Evolutionary conservation across 495 filamentous ascomycete genomes (phyloP), one percentile per base, ranked within the genome.

Genomic region (Neurospora cerealis): DNA sequence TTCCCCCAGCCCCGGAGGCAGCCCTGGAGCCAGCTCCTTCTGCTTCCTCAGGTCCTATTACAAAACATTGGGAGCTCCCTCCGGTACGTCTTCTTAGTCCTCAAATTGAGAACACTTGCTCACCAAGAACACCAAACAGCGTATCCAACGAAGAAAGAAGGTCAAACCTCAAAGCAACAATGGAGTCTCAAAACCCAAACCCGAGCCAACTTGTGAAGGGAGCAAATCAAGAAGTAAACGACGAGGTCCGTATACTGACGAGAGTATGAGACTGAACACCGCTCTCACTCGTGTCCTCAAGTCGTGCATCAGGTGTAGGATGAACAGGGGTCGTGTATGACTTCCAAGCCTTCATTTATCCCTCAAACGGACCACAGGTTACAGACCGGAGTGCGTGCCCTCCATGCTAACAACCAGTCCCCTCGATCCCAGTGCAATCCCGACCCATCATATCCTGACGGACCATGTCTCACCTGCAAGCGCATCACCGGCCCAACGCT

Each of bases 281-380:
- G 78, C 78, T 3, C 69, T 79, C 54, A 79, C 78, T 6, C 73
- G 78, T 2, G 73, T 78, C 8, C 75, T 79, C 38, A 78, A 78
- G 73, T 79, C 78, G 13, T 79, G 78, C 72, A 78, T 79, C 73
- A 72, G 78, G 15, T 79, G 78, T 70, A 73, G 78, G 62, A 79
- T 79, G 78, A 76, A 78, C 69, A 71, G 76, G 69, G 73, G 76
- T 10, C 76, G 78, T 5, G 77, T 78, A 74, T 42, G 75, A 69
- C 46, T 44, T 17, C 60, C 60, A 71, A 5, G 36, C 66, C 28
- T 66, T 37, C 62, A 34, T 15, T 6, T 69, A 46, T 24, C n/a
- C 13, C 38, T 42, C 9, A 38, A 39, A 38, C 19, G 46, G 21
- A n/a, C 17, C n/a, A 38, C 42, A 74, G 11, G 66, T 41, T 21